These are phyloP conservation scores for Oxyria digyna DNA, from an alignment of 148 eudicot species.

Conservation along the genomic window DNA sequence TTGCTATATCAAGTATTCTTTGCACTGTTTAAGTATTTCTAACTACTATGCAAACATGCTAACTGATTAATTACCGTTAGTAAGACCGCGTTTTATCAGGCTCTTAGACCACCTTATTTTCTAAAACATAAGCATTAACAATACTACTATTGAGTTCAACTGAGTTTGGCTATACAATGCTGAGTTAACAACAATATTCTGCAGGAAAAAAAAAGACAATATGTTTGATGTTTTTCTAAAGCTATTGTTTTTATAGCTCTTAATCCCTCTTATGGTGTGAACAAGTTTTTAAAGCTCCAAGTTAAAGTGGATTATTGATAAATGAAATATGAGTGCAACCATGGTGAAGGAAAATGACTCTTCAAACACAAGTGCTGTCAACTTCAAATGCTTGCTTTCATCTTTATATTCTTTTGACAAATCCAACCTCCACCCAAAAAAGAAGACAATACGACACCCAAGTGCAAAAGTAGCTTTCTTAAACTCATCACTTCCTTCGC, in stretches of 20 bases:
- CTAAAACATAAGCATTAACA: background rate
- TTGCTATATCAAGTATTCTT: background rate
- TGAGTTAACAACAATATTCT: background rate
- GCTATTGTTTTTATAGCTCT: background rate
- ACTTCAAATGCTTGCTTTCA: constrained; percentile 5
- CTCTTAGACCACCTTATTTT: background rate
- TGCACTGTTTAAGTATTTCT: background rate
- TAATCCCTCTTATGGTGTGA: background rate
- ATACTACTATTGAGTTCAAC: background rate
- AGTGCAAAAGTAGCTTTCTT: constrained; percentile 1
- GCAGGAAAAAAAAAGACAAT: background rate
- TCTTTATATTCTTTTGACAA: background rate
- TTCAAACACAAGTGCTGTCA: background rate
- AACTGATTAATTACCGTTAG: background rate
- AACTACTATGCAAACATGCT: background rate
- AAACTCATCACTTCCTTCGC: background rate
- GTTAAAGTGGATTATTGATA: background rate
- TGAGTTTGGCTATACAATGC: background rate
- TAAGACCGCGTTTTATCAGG: background rate
- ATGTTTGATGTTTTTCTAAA: background rate
- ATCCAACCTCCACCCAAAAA: constrained; percentile 1
- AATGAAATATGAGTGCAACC: background rate
- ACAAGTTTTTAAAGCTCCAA: background rate
- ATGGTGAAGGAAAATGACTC: constrained; percentile 4
- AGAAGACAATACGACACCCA: background rate